Percentiles rank a stretch among this genome's conserved stretches.
These are phyloP conservation scores for Annulohypoxylon truncatum DNA, from an alignment of 2,329 filamentous ascomycete species.

Conservation along the genomic window DNA sequence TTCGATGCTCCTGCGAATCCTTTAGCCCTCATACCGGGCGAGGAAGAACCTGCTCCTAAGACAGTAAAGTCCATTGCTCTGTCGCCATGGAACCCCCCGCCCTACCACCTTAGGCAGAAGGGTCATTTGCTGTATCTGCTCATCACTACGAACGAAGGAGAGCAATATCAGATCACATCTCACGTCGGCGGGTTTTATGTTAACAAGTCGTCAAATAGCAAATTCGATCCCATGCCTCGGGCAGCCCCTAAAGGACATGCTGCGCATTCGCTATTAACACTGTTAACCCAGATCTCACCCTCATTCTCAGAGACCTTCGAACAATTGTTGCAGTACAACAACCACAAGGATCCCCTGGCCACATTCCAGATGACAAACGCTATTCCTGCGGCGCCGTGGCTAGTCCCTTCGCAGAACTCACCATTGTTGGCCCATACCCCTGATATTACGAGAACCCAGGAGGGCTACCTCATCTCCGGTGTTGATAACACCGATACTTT, in stretches of 20 bases:
- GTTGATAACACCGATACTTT: constrained; percentile 94
- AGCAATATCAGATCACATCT: constrained; percentile 92
- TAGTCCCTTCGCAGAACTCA: constrained; percentile 77
- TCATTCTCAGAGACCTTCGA: constrained; percentile 83
- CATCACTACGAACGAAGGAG: constrained; percentile 90
- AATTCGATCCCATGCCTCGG: constrained; percentile 91
- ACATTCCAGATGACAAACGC: constrained; percentile 97
- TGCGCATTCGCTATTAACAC: constrained; percentile 85
- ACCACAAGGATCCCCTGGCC: constrained; percentile 85
- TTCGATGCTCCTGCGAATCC: constrained; percentile 77
- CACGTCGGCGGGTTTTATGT: constrained; percentile 97
- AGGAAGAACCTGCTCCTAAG: constrained; percentile 79
- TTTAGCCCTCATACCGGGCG: constrained; percentile 75
- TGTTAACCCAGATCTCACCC: constrained; percentile 83
- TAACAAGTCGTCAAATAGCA: constrained; percentile 94
- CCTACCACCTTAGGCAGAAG: constrained; percentile 88
- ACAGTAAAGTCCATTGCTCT: constrained; percentile 90
- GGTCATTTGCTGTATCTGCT: constrained; percentile 93
- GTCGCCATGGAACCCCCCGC: constrained; percentile 96
- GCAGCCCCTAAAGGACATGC: constrained; percentile 80
- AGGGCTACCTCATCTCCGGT: constrained; percentile 89
- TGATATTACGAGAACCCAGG: constrained; percentile 90
- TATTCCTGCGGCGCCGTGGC: constrained; percentile 91
- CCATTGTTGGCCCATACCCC: constrained; percentile 77
- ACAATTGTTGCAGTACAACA: constrained; percentile 85